These are phyloP conservation scores for Kodamaea laetipori DNA, from an alignment of 805 yeast species.

Conservation along the genomic window DNA sequence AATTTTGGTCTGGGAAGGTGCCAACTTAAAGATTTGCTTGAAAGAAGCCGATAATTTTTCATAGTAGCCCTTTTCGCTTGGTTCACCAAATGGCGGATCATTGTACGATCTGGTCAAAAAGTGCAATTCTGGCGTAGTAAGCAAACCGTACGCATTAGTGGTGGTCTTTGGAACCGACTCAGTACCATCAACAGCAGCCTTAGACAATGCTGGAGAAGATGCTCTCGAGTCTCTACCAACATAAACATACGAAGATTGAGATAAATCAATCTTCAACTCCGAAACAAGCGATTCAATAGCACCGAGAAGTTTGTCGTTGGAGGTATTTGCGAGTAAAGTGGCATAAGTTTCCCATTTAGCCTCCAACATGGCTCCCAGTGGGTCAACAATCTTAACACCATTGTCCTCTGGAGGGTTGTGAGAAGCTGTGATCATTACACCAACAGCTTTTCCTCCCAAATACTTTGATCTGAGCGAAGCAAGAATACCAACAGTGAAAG, in stretches of 20 bases:
- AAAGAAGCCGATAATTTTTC: conserved; percentile 59
- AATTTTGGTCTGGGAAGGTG: conserved; percentile 26
- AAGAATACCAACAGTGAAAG: conserved; percentile 70
- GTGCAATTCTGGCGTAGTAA: conserved; percentile 95
- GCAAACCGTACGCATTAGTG: conserved; percentile 59
- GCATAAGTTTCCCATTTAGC: conserved; percentile 83
- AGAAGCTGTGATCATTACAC: conserved; percentile 96
- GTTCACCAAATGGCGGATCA: conserved; percentile 61
- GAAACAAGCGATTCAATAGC: conserved; percentile 41
- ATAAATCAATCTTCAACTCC: conserved; percentile 49
- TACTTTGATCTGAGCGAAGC: conserved; percentile 82
- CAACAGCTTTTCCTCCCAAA: conserved; percentile 68
- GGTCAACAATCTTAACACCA: conserved; percentile 78
- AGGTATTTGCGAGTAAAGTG: conserved; percentile 74
- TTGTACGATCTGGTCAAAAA: conserved; percentile 76
- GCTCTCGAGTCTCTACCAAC: conserved; percentile 89
- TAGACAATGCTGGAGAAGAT: conserved; percentile 68
- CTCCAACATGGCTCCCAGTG: conserved; percentile 86
- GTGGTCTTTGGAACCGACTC: conserved; percentile 45
- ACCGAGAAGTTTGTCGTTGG: conserved; percentile 44
- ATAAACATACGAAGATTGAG: conserved; percentile 48
- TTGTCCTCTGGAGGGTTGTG: conserved; percentile 78
- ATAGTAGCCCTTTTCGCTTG: conserved; percentile 71
- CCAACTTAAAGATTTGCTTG: conserved; percentile 40
- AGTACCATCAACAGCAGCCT: conserved; percentile 64